Evolutionary conservation across 305 asterid species (phyloP), one percentile per base, ranked within the genome.

Genomic region (Fraxinus albicans): DNA sequence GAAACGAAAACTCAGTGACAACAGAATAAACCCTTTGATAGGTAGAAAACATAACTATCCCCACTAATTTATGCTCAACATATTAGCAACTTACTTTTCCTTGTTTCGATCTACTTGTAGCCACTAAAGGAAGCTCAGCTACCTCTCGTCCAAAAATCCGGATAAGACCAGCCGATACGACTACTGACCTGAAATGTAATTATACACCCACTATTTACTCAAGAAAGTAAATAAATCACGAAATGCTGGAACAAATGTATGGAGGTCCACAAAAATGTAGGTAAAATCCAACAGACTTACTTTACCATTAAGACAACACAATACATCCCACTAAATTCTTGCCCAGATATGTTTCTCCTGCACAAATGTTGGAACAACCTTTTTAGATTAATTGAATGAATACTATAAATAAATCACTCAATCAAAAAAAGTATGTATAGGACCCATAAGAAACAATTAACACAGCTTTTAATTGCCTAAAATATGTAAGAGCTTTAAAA

Each of bases 321-420:
- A 77, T 96, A 95, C 97, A 96, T 95, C 85, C 99, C 99, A 78
- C 98, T 94, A 83, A 96, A 96, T 88, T 96, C 99, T 88, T 96
- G 99, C 83, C 99, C 98, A 33, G 97, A 93, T 80, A 96, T 96
- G 91, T 93, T 96, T 91, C 97, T 93, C 91, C 99, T 96, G 97
- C 89, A 88, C 10, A 80, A 60, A 77, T 78, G 72, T 77, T 67
- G 50, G 17, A 78, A 21, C 47, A 27, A 70, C n/a, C 27, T 25
- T 36, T 80, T 70, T 38, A 69, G 21, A 25, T 23, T 29, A 38
- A 17, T 79, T 58, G 75, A 40, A 36, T 17, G 44, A 79, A 40
- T 77, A 60, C 25, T 60, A 63, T 23, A 9, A 23, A 58, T 58
- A 7, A 58, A 19, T n/a, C 7, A 58, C 3, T 19, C 27, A 29